Evolutionary conservation across 2,329 filamentous ascomycete species (phyloP).

Genomic region (Phyllosticta citribraziliensis): DNA sequence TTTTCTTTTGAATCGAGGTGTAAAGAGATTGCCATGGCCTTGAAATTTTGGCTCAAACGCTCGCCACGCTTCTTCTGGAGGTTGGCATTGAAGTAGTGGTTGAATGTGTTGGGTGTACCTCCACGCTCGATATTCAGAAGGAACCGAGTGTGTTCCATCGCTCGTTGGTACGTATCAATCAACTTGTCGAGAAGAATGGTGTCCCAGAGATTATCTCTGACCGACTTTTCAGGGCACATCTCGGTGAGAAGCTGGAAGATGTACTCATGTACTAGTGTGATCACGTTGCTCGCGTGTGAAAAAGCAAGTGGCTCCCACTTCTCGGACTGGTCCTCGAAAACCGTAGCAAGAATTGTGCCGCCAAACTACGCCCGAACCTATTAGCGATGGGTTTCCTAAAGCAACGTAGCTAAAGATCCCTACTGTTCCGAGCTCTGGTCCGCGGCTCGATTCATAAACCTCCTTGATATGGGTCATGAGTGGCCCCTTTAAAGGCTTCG

Average conservation of each 20-base stretch:
- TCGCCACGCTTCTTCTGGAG: constrained; percentile 22
- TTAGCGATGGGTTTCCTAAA: constrained; percentile 45
- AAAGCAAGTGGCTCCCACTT: constrained; percentile 45
- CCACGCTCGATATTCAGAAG: constrained; percentile 44
- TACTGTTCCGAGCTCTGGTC: no score
- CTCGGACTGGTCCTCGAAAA: constrained; percentile 44
- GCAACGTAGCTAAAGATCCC: constrained; percentile 32
- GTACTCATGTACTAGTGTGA: constrained; percentile 44
- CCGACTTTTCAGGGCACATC: constrained; percentile 35
- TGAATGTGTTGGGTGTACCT: constrained; percentile 40
- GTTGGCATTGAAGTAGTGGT: constrained; percentile 43
- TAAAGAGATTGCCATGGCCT: no score
- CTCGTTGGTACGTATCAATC: constrained; percentile 34
- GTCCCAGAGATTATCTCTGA: constrained; percentile 35
- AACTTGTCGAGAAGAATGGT: constrained; percentile 38
- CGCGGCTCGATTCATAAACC: no score
- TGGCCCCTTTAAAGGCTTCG: no score
- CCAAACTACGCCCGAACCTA: constrained; percentile 10
- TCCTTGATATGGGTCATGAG: no score
- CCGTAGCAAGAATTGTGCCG: constrained; percentile 26
- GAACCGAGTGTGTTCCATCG: constrained; percentile 41
- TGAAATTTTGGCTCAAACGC: no score
- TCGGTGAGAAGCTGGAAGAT: constrained; percentile 34
- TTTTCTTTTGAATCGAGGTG: no score
- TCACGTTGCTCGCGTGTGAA: constrained; percentile 42